Evolutionary conservation across 495 filamentous ascomycete genomes (phyloP).

Genomic region (Penicillium cosmopolitanum): DNA sequence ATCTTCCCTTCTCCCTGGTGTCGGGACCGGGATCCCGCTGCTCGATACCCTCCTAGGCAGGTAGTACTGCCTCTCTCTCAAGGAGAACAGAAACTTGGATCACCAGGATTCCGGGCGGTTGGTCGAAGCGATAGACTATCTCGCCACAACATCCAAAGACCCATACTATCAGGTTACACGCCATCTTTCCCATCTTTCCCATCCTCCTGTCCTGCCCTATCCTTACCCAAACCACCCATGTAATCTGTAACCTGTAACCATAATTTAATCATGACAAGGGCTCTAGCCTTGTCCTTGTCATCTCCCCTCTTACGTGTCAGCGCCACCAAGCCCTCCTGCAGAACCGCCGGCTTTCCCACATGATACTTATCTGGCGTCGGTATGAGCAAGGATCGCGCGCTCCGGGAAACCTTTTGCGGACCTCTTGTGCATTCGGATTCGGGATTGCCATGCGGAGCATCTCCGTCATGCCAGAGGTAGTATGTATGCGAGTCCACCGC

Average conservation of each 20-base stretch:
- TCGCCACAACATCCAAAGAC: neutral
- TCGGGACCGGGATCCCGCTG: constrained; percentile 13
- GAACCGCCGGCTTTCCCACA: constrained; percentile 15
- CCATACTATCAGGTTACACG: neutral
- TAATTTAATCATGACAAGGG: constrained; percentile 4
- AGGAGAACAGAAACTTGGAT: neutral
- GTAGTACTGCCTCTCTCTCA: constrained; percentile 9
- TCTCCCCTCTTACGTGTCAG: constrained; percentile 31
- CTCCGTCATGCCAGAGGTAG: neutral
- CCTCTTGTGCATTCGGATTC: constrained; percentile 9
- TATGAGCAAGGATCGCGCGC: constrained; percentile 20
- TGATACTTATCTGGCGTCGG: constrained; percentile 22
- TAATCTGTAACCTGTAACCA: neutral
- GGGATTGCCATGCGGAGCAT: constrained; percentile 1
- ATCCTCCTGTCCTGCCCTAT: neutral
- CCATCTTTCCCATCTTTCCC: neutral
- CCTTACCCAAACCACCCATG: neutral
- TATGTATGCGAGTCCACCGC: too few relatives aligned
- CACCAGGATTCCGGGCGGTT: constrained; percentile 2
- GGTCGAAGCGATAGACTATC: constrained; percentile 4
- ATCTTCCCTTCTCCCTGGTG: constrained; percentile 12
- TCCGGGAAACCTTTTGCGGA: constrained; percentile 19
- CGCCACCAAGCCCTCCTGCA: constrained; percentile 26
- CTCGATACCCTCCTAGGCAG: constrained; percentile 21
- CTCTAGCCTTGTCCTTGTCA: too few relatives aligned